Conservation (phyloP, 1,284 basidiomycete genomes). For the Tilletia setariae region DNA sequence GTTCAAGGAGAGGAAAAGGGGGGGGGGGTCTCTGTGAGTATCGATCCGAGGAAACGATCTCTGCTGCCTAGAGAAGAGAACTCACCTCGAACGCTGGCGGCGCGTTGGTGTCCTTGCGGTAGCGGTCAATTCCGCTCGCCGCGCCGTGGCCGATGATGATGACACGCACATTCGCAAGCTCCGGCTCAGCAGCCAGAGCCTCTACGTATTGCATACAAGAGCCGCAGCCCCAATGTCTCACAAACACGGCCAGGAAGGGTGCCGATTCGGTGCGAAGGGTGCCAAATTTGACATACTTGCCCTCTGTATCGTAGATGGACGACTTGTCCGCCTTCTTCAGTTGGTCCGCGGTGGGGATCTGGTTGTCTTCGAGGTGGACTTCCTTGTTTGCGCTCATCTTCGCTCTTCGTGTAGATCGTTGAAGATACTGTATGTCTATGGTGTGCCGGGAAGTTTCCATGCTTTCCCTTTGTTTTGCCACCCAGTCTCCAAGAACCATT, state of each 20-base stretch:
- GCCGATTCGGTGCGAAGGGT: neutral
- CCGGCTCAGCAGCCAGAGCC: neutral
- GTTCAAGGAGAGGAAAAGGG: too few species aligned
- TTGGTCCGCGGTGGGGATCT: neutral
- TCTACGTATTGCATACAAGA: constrained; percentile 13
- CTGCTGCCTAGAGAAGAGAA: too few species aligned
- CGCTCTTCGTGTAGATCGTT: too few species aligned
- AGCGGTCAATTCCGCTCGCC: constrained; percentile 16
- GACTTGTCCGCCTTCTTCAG: neutral
- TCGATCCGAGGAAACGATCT: too few species aligned
- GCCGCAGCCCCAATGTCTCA: constrained; percentile 20
- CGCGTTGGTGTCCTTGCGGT: constrained; percentile 13
- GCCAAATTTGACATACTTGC: neutral
- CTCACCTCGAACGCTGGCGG: constrained; percentile 1
- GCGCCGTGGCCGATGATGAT: constrained; percentile 19
- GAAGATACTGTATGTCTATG: too few species aligned
- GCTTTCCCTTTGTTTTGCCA: too few species aligned
- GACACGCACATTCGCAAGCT: constrained; percentile 11
- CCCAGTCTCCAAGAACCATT: too few species aligned
- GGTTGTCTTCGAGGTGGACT: neutral
- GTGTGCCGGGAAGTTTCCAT: too few species aligned
- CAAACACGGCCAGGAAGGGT: constrained; percentile 8
- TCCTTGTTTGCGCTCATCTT: neutral
- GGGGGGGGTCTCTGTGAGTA: too few species aligned
- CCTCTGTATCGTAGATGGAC: neutral